Conservation (phyloP, 768 basidiomycete species). For the Heimioporus sp. region DNA sequence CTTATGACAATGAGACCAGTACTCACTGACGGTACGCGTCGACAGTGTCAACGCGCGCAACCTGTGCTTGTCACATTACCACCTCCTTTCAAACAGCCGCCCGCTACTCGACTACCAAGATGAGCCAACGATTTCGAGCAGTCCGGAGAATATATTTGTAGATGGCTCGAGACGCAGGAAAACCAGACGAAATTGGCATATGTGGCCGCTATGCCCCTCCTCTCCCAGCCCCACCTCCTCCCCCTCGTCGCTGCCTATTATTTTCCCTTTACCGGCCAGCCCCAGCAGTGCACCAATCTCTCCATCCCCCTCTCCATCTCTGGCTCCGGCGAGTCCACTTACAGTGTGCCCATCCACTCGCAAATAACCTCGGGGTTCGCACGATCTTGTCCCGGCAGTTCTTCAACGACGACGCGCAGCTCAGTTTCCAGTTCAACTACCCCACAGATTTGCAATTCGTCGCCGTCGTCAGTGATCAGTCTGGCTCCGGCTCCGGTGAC, state of each 20-base stretch:
- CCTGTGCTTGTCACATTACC: too few relatives aligned
- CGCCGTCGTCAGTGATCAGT: conserved; percentile 64
- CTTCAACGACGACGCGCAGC: conserved; percentile 34
- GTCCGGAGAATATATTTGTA: too few relatives aligned
- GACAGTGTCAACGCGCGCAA: too few relatives aligned
- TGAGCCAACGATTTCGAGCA: too few relatives aligned
- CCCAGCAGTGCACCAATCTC: conserved; percentile 66
- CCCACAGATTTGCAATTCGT: conserved; percentile 73
- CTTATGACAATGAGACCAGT: too few relatives aligned
- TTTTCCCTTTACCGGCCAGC: conserved; percentile 43
- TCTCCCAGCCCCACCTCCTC: conserved; percentile 19
- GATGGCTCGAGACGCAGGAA: too few relatives aligned
- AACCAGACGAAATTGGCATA: too few relatives aligned
- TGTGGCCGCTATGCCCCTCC: too few relatives aligned
- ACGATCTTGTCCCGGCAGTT: conserved; percentile 58
- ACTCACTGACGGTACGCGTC: too few relatives aligned
- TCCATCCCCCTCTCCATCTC: conserved; percentile 55
- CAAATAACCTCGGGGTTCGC: conserved; percentile 62
- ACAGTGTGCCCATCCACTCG: conserved; percentile 61
- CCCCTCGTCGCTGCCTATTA: conserved; percentile 38
- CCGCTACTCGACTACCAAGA: too few relatives aligned
- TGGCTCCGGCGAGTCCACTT: conserved; percentile 67
- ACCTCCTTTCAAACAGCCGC: too few relatives aligned
- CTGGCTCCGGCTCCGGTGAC: conserved; percentile 69
- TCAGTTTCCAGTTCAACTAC: conserved; percentile 59